Evolutionary conservation across 331 rosid genomes (phyloP), one percentile per base, ranked within the genome.

Genomic region (Malus hybrid): DNA sequence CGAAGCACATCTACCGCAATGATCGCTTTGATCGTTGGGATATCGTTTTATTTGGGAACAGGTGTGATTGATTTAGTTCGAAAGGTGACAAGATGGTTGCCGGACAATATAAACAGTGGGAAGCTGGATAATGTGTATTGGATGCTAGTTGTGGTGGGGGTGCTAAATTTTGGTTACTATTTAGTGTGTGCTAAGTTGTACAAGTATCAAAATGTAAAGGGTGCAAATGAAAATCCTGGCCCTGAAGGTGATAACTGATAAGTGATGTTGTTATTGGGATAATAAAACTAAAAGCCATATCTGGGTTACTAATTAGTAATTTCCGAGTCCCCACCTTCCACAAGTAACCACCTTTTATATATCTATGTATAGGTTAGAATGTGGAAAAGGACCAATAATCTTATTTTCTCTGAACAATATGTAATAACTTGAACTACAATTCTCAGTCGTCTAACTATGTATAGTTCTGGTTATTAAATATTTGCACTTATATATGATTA

Each of bases 1-100:
- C 14, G 50, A 50, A 86, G 75, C 79, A 88, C 91, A 3, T 78
- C 93, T 4, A 89, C 89, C 0, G 85, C 96, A 7, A 85, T 89
- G 91, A 79, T 86, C 12, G 77, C 89, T 0, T 1, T 86, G 78
- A n/a, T 86, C 2, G 29, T 86, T 1, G 96, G 80, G 6, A 77
- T 86, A 15, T 14, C 86, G 0, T 86, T 20, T 71, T 92, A 83
- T 52, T 33, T 88, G 1, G 80, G 90, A 36, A 80, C 89, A 0
- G 81, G 77, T 27, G 2, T 88, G 68, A 84, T 81, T 29, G 73
- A 85, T 36, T 65, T 82, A 18, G 75, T 83, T 78, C 87, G 81
- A 13, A 78, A 71, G 74, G 61, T 78, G 24, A 86, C 93, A 2
- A 6, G 63, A 65, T 91, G 96, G 93, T 54, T 91, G 15, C 90